Evolutionary conservation across 441 rosid genomes (phyloP), one percentile per base, ranked within the genome.

Genomic region (Raphanus hybrid): DNA sequence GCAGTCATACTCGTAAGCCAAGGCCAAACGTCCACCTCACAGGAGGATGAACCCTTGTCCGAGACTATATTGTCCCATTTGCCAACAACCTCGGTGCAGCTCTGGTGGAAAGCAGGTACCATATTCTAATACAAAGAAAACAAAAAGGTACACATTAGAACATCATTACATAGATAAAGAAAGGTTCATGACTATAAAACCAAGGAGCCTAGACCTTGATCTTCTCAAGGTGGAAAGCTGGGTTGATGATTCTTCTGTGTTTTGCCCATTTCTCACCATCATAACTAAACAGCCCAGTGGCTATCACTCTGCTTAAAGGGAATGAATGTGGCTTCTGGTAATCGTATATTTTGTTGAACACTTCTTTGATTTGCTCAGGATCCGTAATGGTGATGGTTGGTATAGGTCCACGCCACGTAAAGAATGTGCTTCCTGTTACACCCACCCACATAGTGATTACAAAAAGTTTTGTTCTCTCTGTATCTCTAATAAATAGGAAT

Each of bases 21-120:
- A 10, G 86, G 84, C 91, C 89, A 87, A 2, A 82, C 81, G 12
- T 87, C 87, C 5, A 87, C 50, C 58, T 84, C 87, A 70, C 79
- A 70, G 0, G 82, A 70, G 0, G 82, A 72, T 0, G 45, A 69
- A 41, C 81, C 85, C 14, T 76, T 75, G 0, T 6, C 68, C 2
- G 66, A 76, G 0, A 59, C 64, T 58, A 82, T 9, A 48, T 32
- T 66, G 18, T 87, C 84, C 87, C 87, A 84, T 69, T 79, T 20
- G 6, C 18, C 32, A 52, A 85, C 32, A 73, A 85, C 39, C 16
- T 80, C 77, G 6, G 11, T 37, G 43, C 43, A 37, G 43, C 43
- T 37, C 43, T 37, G 43, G 43, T 37, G 43, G 43, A 37, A 37
- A 37, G 43, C 43, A 8, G 43, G 43, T 37, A 37, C 43, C 43